These are phyloP conservation scores for Fusarium sp. DNA, from an alignment of 2,329 filamentous ascomycete species.

Conservation along the genomic window DNA sequence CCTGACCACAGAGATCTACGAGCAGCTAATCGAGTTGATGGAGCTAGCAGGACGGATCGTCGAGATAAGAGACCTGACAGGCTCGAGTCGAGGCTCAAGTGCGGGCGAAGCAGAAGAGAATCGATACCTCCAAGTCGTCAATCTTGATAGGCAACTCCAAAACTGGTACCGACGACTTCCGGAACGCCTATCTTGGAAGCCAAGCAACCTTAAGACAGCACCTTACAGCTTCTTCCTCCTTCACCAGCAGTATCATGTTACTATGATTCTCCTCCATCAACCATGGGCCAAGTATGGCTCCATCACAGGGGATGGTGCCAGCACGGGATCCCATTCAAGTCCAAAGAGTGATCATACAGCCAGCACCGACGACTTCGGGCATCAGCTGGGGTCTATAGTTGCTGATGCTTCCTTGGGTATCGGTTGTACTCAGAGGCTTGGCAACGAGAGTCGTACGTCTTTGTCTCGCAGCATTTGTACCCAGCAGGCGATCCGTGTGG, in stretches of 20 bases:
- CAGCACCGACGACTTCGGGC: slow-evolving; percentile 20
- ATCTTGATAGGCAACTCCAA: slow-evolving; percentile 63
- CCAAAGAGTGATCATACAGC: slow-evolving; percentile 39
- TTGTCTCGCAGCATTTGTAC: slow-evolving; percentile 64
- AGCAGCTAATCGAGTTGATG: slow-evolving; percentile 65
- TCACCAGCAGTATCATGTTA: slow-evolving; percentile 66
- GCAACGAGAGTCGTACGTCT: slow-evolving; percentile 55
- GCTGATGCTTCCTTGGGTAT: slow-evolving; percentile 40
- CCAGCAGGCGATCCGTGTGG: slow-evolving; percentile 63
- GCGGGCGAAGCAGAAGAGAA: slow-evolving; percentile 53
- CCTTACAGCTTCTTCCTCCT: slow-evolving; percentile 64
- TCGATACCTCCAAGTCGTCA: slow-evolving; percentile 61
- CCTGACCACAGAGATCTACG: slow-evolving; percentile 54
- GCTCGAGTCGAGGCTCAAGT: slow-evolving; percentile 45
- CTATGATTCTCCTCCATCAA: slow-evolving; percentile 63
- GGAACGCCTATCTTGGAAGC: slow-evolving; percentile 60
- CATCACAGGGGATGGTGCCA: slow-evolving; percentile 45
- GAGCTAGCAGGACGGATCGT: slow-evolving; percentile 64
- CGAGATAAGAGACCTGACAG: slow-evolving; percentile 53
- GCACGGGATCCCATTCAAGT: slow-evolving; percentile 47
- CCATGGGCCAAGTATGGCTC: slow-evolving; percentile 64
- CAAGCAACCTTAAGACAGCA: slow-evolving; percentile 60
- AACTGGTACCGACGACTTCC: slow-evolving; percentile 65
- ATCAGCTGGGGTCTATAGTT: slow-evolving; percentile 27
- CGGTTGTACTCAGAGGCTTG: slow-evolving; percentile 48